Percentiles rank a stretch among this genome's conserved stretches.
These are phyloP conservation scores for Chaetomium sp. DNA, from an alignment of 2,329 filamentous ascomycete genomes.

Conservation along the genomic window DNA sequence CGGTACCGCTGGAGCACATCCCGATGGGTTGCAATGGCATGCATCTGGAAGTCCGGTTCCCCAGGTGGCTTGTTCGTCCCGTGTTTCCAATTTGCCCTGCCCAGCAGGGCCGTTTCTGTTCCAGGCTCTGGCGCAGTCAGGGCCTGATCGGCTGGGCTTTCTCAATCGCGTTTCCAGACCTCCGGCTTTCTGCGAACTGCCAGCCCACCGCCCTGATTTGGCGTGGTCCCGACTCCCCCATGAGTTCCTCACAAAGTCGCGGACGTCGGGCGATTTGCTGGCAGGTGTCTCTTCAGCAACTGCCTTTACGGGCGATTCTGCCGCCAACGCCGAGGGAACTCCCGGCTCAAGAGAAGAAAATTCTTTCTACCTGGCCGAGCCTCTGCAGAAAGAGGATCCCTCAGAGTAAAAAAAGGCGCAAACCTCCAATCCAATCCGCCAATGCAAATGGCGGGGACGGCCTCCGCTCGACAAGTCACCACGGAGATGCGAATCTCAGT, in stretches of 20 bases:
- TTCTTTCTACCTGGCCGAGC: background rate
- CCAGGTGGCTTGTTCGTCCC: background rate
- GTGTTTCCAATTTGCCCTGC: background rate
- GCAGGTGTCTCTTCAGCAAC: too few relatives aligned
- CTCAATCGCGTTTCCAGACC: too few relatives aligned
- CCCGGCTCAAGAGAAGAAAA: background rate
- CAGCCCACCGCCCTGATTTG: background rate
- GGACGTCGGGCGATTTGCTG: background rate
- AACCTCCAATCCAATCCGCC: background rate
- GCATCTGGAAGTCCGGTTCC: background rate
- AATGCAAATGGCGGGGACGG: background rate
- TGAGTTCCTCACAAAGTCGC: background rate
- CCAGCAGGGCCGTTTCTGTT: background rate
- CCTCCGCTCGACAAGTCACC: background rate
- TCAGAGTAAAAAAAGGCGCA: background rate
- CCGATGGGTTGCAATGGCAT: background rate
- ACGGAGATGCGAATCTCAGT: conserved; percentile 4
- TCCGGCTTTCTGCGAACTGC: too few relatives aligned
- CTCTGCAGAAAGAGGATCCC: background rate
- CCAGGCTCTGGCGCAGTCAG: background rate
- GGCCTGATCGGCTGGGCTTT: too few relatives aligned
- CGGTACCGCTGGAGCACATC: conserved; percentile 4
- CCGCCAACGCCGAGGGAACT: background rate
- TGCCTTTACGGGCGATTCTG: too few relatives aligned
- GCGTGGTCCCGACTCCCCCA: background rate